A percentile compares a stretch with the other conserved stretches of the same genome.
These are phyloP conservation scores for Sanghuangporus weigelae DNA, from an alignment of 1,284 basidiomycete genomes.

Conservation along the genomic window DNA sequence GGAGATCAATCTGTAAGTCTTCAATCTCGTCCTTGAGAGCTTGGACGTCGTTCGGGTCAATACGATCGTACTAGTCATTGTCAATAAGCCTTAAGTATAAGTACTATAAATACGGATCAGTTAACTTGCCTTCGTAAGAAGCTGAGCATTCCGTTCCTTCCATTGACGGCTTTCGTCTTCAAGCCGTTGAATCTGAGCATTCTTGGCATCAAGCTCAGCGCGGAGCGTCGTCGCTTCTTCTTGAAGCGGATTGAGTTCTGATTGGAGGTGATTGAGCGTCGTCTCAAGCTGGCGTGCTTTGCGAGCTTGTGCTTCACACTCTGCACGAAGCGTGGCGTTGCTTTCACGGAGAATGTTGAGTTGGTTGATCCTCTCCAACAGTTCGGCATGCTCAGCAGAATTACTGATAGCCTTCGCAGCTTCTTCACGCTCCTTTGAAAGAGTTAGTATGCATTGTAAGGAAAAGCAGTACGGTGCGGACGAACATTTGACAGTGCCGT, in stretches of 20 bases:
- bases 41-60: conserved; percentile 85
- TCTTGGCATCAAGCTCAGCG: conserved; percentile 72
- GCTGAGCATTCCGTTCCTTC: conserved; percentile 79
- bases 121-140: conserved; percentile 65
- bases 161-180: conserved; percentile 80
- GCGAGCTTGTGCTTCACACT: conserved; percentile 63
- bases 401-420: conserved; percentile 65
- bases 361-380: conserved; percentile 85
- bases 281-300: conserved; percentile 61
- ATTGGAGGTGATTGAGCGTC: conserved; percentile 52
- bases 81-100: not conserved
- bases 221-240: conserved; percentile 63
- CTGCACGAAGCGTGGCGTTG: conserved; percentile 78
- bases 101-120: not conserved
- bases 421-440: conserved; percentile 66
- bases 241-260: conserved; percentile 72
- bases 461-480: not conserved
- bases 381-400: conserved; percentile 78
- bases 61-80: conserved; percentile 68
- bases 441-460: conserved; percentile 1
- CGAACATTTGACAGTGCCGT: conserved; percentile 58
- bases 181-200: conserved; percentile 63
- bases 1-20: conserved; percentile 34
- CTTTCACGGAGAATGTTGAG: conserved; percentile 85
- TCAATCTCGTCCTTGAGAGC: conserved; percentile 71